Percentiles rank a stretch among this genome's conserved stretches.
Conservation (phyloP, 805 yeast species). For the Nakazawaea siamensis region DNA sequence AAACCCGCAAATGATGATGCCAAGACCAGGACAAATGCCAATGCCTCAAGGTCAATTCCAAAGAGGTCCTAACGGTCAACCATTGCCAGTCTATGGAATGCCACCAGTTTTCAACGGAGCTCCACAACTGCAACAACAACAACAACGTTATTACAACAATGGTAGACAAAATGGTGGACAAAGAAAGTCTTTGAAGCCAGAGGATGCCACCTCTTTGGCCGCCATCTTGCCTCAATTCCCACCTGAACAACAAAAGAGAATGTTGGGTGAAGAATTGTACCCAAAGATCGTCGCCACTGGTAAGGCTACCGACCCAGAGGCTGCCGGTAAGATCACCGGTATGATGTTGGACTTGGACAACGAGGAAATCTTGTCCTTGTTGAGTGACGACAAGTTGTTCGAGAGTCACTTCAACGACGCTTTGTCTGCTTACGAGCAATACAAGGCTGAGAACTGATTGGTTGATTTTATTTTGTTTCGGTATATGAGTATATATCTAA, state of each 20-base stretch:
- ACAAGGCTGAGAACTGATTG: slow-evolving; percentile 25
- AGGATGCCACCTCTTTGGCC: slow-evolving; percentile 44
- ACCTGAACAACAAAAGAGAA: slow-evolving; percentile 92
- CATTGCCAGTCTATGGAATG: slow-evolving; percentile 71
- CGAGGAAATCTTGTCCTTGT: slow-evolving; percentile 78
- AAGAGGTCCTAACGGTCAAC: slow-evolving; percentile 80
- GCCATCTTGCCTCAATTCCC: slow-evolving; percentile 57
- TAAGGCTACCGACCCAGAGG: slow-evolving; percentile 83
- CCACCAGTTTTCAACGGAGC: slow-evolving; percentile 71
- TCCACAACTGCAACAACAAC: slow-evolving; percentile 48
- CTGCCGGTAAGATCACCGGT: slow-evolving; percentile 98
- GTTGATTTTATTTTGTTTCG: no score
- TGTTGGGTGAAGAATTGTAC: slow-evolving; percentile 95
- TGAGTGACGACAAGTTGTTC: slow-evolving; percentile 86
- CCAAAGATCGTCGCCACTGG: slow-evolving; percentile 83
- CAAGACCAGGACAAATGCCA: slow-evolving; percentile 58
- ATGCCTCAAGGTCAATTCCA: slow-evolving; percentile 66
- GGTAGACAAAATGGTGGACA: slow-evolving; percentile 26
- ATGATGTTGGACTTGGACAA: slow-evolving; percentile 96
- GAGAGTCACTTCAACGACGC: slow-evolving; percentile 92
- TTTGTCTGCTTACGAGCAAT: slow-evolving; percentile 85
- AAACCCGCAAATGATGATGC: slow-evolving; percentile 71
- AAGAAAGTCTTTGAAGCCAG: slow-evolving; percentile 14
- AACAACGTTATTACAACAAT: slow-evolving; percentile 35
- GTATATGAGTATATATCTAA: no score